These are phyloP conservation scores for Sinapis alba DNA, from an alignment of 441 rosid genomes.

Conservation along the genomic window DNA sequence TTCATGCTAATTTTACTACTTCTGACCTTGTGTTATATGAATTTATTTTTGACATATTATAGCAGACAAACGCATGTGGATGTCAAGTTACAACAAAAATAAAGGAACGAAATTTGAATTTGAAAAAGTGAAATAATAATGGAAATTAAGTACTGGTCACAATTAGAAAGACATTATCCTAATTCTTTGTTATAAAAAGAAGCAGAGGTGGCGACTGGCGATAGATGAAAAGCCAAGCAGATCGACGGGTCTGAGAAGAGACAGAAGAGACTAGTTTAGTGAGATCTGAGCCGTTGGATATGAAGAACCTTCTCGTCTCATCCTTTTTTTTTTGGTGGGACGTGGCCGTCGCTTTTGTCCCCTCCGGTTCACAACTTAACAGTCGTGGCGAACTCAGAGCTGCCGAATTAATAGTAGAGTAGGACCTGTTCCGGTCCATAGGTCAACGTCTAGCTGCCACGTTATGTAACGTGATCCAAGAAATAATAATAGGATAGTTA, in stretches of 20 bases:
- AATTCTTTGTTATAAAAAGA: background rate
- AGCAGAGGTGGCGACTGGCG: constrained; percentile 33
- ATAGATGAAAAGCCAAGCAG: constrained; percentile 19
- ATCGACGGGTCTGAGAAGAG: constrained; percentile 29
- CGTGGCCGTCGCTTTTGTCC: constrained; percentile 38
- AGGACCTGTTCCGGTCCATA: background rate
- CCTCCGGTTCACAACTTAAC: background rate
- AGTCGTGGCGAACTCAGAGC: constrained; percentile 29
- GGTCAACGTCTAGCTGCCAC: constrained; percentile 30
- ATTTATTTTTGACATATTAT: background rate
- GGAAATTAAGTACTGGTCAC: constrained; percentile 29
- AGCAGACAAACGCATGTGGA: constrained; percentile 24
- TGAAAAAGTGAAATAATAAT: constrained; percentile 28
- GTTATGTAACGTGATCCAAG: constrained; percentile 37
- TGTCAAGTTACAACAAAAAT: constrained; percentile 19
- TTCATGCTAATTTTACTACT: background rate
- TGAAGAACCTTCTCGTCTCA: constrained; percentile 31
- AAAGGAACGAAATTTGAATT: constrained; percentile 2
- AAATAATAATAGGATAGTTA: background rate
- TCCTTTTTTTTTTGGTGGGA: constrained; percentile 6
- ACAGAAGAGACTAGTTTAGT: constrained; percentile 23
- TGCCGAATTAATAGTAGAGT: background rate
- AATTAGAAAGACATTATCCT: constrained; percentile 27
- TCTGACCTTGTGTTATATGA: background rate
- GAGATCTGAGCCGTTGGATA: constrained; percentile 23